Evolutionary conservation across 768 basidiomycete genomes (phyloP).

Genomic region (Leccinellum luteum): DNA sequence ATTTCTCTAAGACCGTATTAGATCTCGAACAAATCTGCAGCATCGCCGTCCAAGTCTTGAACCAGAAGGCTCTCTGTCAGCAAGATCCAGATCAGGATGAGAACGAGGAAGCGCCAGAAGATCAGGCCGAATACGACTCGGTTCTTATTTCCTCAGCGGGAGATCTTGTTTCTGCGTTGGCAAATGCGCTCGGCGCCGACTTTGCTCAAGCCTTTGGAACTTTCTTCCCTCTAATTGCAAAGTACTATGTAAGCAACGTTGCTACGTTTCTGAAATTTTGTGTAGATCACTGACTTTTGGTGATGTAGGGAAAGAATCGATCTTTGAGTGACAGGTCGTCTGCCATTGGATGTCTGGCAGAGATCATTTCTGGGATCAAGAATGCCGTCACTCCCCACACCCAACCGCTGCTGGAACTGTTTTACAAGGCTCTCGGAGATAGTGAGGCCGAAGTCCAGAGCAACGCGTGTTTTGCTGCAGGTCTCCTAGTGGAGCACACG

Average conservation of each 20-base stretch:
- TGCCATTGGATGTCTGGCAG: slow-evolving; percentile 90
- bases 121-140: slow-evolving; percentile 94
- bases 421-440: slow-evolving; percentile 81
- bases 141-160: slow-evolving; percentile 92
- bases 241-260: slow-evolving; percentile 75
- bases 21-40: slow-evolving; percentile 76
- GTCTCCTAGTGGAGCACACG: slow-evolving; percentile 87
- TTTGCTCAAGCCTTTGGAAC: slow-evolving; percentile 77
- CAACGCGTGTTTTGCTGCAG: slow-evolving; percentile 93
- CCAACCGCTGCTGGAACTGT: slow-evolving; percentile 74
- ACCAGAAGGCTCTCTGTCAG: slow-evolving; percentile 95
- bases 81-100: slow-evolving; percentile 94
- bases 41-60: slow-evolving; percentile 82
- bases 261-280: neutral
- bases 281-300: neutral
- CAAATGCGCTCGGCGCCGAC: slow-evolving; percentile 79
- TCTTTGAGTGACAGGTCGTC: slow-evolving; percentile 91
- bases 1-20: slow-evolving; percentile 27
- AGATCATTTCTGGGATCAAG: slow-evolving; percentile 94
- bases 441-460: slow-evolving; percentile 90
- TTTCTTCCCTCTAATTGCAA: slow-evolving; percentile 89
- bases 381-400: slow-evolving; percentile 81
- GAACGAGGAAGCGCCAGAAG: slow-evolving; percentile 79
- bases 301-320: slow-evolving; percentile 70
- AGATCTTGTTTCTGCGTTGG: slow-evolving; percentile 89